Base-by-base conservation (phyloP, 2,329 filamentous ascomycete genomes). In the Rhinocladiella similis region DNA sequence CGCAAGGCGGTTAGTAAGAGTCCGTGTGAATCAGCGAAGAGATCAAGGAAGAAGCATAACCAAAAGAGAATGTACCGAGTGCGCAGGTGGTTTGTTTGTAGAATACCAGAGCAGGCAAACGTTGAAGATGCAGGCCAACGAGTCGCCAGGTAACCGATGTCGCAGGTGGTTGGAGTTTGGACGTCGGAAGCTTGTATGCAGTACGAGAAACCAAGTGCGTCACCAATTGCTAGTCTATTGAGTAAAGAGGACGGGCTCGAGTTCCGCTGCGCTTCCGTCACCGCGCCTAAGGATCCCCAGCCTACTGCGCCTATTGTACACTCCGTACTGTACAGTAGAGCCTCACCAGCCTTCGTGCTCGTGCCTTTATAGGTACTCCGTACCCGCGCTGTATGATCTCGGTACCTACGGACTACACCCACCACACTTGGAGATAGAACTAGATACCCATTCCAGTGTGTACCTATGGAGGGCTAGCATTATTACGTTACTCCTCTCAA, bases 41-140 rank as follows among this genome's bases (percentile, higher is more conserved):
- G 47, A 12, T 51, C 16, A n/a, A 29, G 12, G n/a, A 20, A 29
- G 13, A 27, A 13, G 25, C 19, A 20, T 46, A 16, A 13, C 19
- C 20, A 41, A 22, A 5, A 20, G 9, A 25, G 19, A 27, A 27
- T 46, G n/a, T 9, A 46, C 13, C 10, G 20, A 46, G 25, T 12
- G 13, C 9, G 25, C 22, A 46, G n/a, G 14, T 46, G 49, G 25
- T 45, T 45, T 45, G 50, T 52, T 52, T 52, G 50, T 36, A 46
- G 41, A 45, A 36, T 52, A 7, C 39, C 39, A n/a, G 46, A 52
- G 50, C 50, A 52, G 50, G 50, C 50, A 52, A 52, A 52, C n/a
- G 39, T 36, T 20, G 27, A 43, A 42, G 46, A 10, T 35, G 46
- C 46, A 48, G 46, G 22, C 14, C 22, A 7, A 33, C n/a, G 16